Conservation (phyloP, 768 basidiomycete species). For the Aureoboletus auriporus region DNA sequence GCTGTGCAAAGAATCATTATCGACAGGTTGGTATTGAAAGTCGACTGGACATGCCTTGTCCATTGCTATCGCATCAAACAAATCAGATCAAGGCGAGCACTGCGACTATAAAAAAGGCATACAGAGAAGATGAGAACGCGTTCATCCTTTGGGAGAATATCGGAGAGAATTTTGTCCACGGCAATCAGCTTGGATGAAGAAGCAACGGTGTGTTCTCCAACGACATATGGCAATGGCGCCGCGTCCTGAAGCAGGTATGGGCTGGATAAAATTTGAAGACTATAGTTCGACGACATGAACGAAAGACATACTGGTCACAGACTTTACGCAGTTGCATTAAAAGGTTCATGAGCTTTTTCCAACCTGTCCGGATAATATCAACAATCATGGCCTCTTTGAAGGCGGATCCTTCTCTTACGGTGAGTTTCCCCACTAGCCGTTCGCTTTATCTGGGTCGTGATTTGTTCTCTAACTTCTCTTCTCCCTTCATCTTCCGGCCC, state of each 20-base stretch:
- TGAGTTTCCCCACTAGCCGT: conserved; percentile 27
- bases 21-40: not conserved
- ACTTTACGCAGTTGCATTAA: conserved; percentile 67
- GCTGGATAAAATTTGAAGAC: conserved; percentile 26
- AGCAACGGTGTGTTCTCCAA: conserved; percentile 54
- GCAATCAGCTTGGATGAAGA: conserved; percentile 53
- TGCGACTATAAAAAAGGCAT: not conserved
- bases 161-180: conserved; percentile 56
- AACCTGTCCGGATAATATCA: conserved; percentile 34
- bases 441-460: conserved; percentile 36
- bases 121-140: conserved; percentile 66
- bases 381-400: not conserved
- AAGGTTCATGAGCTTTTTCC: conserved; percentile 60
- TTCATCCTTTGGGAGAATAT: conserved; percentile 56
- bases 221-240: conserved; percentile 43
- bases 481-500: conserved; percentile 32
- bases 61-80: conserved; percentile 46
- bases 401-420: conserved; percentile 18
- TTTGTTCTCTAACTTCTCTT: conserved; percentile 36
- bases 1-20: conserved; percentile 28
- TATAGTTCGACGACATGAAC: not conserved
- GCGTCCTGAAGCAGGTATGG: conserved; percentile 52
- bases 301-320: conserved; percentile 56
- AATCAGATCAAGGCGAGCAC: conserved; percentile 3
- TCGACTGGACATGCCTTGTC: conserved; percentile 37